phyloP scores from a whole-genome alignment of 306 rosid species.

The Vigna angularis region DNA sequence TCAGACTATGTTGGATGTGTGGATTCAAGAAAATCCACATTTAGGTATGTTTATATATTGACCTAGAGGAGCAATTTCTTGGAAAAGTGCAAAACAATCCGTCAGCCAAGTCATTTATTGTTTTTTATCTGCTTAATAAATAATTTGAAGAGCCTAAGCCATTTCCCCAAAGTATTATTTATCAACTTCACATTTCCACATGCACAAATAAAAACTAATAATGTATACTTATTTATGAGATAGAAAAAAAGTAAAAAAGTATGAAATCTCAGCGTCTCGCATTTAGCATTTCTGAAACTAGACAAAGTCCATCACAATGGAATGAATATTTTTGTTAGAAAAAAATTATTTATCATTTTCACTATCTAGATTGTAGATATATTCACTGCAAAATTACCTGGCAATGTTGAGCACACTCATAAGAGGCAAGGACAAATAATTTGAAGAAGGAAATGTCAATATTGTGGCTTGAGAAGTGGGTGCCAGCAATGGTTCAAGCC shows the following conservation, averaged over 20 bases:
- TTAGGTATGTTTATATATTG: no score
- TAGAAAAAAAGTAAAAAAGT: neutral
- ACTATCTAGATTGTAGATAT: constrained; percentile 30
- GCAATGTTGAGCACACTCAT: constrained; percentile 88
- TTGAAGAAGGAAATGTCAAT: constrained; percentile 71
- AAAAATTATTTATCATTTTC: constrained; percentile 10
- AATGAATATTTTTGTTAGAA: neutral
- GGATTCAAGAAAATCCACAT: no score
- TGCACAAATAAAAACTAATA: neutral
- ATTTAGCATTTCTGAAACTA: neutral
- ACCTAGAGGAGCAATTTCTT: no score
- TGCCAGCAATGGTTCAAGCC: constrained; percentile 86
- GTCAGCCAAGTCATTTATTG: neutral
- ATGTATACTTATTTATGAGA: neutral
- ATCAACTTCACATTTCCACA: neutral
- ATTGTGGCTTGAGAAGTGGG: constrained; percentile 72
- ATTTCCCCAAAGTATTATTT: neutral
- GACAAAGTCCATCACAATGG: neutral
- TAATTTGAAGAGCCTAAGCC: neutral
- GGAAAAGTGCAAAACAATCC: no score
- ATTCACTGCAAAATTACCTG: constrained; percentile 62
- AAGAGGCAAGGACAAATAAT: constrained; percentile 85
- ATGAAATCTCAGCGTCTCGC: neutral
- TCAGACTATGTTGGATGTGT: no score
- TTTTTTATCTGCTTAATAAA: neutral